Conservation (phyloP, 768 basidiomycete genomes). For the Lepiota subincarnata region DNA sequence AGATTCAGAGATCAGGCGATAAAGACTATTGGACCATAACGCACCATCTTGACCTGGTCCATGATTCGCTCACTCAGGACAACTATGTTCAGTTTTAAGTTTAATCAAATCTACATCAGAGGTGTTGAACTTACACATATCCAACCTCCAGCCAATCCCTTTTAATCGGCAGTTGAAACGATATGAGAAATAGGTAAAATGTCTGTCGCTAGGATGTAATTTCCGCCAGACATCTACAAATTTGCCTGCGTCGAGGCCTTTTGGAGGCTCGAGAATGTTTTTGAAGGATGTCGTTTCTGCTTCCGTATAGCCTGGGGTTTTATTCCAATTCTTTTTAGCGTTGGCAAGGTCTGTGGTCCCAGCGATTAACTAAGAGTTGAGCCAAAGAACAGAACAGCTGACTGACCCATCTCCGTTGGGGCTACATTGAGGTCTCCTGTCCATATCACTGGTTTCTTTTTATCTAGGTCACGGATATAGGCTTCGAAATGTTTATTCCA, state of each 20-base stretch:
- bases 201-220: conserved; percentile 59
- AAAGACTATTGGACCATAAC: conserved; percentile 4
- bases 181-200: conserved; percentile 85
- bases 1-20: neutral
- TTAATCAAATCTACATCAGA: neutral
- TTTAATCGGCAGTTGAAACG: conserved; percentile 77
- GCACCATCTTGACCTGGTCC: conserved; percentile 57
- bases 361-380: neutral
- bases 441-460: conserved; percentile 84
- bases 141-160: conserved; percentile 84
- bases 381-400: neutral
- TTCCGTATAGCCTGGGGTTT: conserved; percentile 81
- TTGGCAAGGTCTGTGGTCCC: conserved; percentile 56
- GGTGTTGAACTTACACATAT: conserved; percentile 58
- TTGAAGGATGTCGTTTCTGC: conserved; percentile 75
- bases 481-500: conserved; percentile 78
- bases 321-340: conserved; percentile 79
- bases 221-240: conserved; percentile 83
- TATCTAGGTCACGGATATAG: conserved; percentile 70
- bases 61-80: conserved; percentile 68
- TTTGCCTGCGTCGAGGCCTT: conserved; percentile 32
- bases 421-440: conserved; percentile 85
- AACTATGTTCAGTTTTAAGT: conserved; percentile 36
- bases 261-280: conserved; percentile 56
- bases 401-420: conserved; percentile 63